phyloP scores from a whole-genome alignment of 2,329 filamentous ascomycete species.

The Aspergillus ruber region DNA sequence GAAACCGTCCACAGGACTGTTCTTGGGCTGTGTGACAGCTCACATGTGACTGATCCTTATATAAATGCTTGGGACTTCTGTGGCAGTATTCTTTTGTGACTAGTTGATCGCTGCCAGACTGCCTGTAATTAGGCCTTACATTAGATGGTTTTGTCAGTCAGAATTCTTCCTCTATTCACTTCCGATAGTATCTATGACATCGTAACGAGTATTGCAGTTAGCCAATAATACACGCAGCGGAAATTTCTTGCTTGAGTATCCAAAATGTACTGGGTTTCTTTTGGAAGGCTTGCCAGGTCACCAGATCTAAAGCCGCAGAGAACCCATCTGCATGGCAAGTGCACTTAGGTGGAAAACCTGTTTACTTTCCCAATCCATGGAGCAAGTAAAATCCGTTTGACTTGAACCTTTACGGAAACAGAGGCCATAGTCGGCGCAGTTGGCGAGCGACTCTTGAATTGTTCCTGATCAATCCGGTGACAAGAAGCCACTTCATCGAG shows the following conservation, averaged over 20 bases:
- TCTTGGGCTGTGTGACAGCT: too few relatives aligned
- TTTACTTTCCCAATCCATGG: background rate
- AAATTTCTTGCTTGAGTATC: background rate
- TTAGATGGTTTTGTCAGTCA: background rate
- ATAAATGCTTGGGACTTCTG: too few relatives aligned
- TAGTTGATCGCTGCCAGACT: background rate
- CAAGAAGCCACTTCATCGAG: conserved; percentile 32
- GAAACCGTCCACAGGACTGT: too few relatives aligned
- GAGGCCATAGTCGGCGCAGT: conserved; percentile 31
- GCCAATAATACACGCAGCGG: background rate
- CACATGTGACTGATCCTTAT: too few relatives aligned
- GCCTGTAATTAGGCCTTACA: background rate
- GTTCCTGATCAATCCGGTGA: conserved; percentile 28
- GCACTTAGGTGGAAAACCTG: background rate
- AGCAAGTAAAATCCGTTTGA: background rate
- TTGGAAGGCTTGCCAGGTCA: background rate
- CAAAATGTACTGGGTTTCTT: background rate
- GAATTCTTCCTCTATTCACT: background rate
- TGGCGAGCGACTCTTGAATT: conserved; percentile 25
- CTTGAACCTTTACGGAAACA: conserved; percentile 18
- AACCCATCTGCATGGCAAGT: background rate
- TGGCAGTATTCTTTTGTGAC: background rate
- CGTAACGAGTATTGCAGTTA: background rate
- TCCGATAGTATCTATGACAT: background rate
- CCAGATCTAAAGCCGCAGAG: background rate